Evolutionary conservation across 2,329 filamentous ascomycete genomes (phyloP), one percentile per base, ranked within the genome.

Genomic region (Xylariaceae sp.): DNA sequence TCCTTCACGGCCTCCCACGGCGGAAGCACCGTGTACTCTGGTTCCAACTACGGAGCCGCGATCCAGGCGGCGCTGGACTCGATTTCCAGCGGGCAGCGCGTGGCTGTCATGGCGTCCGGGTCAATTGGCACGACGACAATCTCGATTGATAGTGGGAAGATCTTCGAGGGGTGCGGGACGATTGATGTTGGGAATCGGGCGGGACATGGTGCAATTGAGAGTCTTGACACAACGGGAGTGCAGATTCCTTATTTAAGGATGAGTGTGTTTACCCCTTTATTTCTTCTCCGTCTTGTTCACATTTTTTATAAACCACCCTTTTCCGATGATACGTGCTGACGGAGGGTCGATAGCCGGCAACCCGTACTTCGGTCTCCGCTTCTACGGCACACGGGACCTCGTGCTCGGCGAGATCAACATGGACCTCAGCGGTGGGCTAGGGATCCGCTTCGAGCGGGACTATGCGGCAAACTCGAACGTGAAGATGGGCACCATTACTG

Each of bases 401-500:
- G 67, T 64, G 0, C 75, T 85, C 0, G 82, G 82, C 30, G 66
- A 76, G 3, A 82, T 84, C 61, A 82, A 73, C 30, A 77, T 85
- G 77, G 80, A 82, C 64, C 75, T 85, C 9, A 78, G 73, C 62
- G 77, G 77, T 4, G 82, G 82, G 0, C 62, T 85, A 35, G 82
- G 80, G 3, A 83, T 84, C 63, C 80, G 82, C 3, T 85, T 84
- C 64, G 81, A 85, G 48, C 79, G 81, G 37, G 82, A 84, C 70
- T 63, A 71, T 2, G 77, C 80, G 3, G 74, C 76, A 39, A 84
- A 82, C 71, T 73, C 70, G 13, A 81, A 82, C 62, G 82, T 84
- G 6, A 76, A 71, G 35, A 84, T 84, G 75, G 81, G 76, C 56
- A 73, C 70, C 37, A 78, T 84, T 63, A 76, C 63, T 4, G 79